These are phyloP conservation scores for Emergomyces africanus DNA, from an alignment of 2,329 filamentous ascomycete species.

Conservation along the genomic window DNA sequence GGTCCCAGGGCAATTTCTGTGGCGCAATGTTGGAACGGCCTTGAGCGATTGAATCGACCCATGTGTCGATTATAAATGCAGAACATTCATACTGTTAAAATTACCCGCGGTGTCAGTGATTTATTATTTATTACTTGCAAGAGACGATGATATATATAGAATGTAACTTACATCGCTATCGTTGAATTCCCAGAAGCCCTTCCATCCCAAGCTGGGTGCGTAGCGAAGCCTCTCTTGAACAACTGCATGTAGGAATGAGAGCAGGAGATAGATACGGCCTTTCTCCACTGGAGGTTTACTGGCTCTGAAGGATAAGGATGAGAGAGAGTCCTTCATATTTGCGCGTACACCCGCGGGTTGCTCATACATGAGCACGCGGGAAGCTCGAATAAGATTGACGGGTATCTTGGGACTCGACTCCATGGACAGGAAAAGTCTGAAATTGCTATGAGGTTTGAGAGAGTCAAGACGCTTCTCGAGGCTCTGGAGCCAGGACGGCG, in stretches of 20 bases:
- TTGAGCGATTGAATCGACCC: slow-evolving; percentile 72
- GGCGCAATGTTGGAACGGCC: slow-evolving; percentile 88
- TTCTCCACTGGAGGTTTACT: slow-evolving; percentile 81
- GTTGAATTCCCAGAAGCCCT: slow-evolving; percentile 99
- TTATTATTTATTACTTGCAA: background rate
- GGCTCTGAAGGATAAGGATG: slow-evolving; percentile 62
- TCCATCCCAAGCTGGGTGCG: slow-evolving; percentile 89
- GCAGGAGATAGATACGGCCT: slow-evolving; percentile 72
- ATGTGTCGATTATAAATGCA: slow-evolving; percentile 87
- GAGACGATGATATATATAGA: no score
- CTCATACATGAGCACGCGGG: slow-evolving; percentile 92
- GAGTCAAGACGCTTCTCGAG: slow-evolving; percentile 94
- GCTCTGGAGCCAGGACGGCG: slow-evolving; percentile 91
- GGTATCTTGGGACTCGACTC: slow-evolving; percentile 94
- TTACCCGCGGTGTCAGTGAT: slow-evolving; percentile 13
- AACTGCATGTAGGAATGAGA: slow-evolving; percentile 92
- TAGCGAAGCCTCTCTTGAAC: slow-evolving; percentile 91
- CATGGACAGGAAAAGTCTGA: slow-evolving; percentile 95
- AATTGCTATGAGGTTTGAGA: slow-evolving; percentile 84
- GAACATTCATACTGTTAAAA: slow-evolving; percentile 77
- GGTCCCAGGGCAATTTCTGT: slow-evolving; percentile 89
- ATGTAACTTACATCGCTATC: slow-evolving; percentile 76
- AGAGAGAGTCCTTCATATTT: slow-evolving; percentile 97
- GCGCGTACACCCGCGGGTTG: slow-evolving; percentile 92
- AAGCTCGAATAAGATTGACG: slow-evolving; percentile 86